Percentiles rank a stretch among this genome's conserved stretches.
phyloP scores from a whole-genome alignment of 2,329 filamentous ascomycete species.

The Coniochaeta prunicola region DNA sequence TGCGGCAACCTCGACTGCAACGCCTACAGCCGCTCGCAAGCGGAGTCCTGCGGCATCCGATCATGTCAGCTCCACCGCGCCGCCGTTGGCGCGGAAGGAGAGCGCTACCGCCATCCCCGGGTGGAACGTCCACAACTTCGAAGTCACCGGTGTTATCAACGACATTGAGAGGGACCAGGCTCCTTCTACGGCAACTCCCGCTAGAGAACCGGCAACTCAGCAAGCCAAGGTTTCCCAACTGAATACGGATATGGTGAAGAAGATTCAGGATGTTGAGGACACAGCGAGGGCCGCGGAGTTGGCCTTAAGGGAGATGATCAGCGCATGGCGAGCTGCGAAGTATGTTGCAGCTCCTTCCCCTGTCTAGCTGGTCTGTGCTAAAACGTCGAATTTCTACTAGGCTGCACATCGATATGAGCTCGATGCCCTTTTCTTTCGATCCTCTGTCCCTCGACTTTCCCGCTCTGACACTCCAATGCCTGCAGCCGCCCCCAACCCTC shows the following conservation, averaged over 20 bases:
- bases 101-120: constrained; percentile 26
- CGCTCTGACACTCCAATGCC: constrained; percentile 71
- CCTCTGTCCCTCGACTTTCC: constrained; percentile 81
- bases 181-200: not conserved
- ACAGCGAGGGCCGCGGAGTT: constrained; percentile 78
- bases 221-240: not conserved
- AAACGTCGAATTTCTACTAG: constrained; percentile 24
- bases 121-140: constrained; percentile 58
- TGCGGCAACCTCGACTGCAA: constrained; percentile 15
- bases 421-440: constrained; percentile 70
- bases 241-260: constrained; percentile 40
- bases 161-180: constrained; percentile 46
- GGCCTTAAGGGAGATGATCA: constrained; percentile 74
- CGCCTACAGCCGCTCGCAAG: constrained; percentile 30
- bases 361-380: constrained; percentile 7
- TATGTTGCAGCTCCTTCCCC: constrained; percentile 31
- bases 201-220: not conserved
- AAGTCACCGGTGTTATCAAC: constrained; percentile 71
- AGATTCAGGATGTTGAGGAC: constrained; percentile 64
- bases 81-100: constrained; percentile 33
- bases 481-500: constrained; percentile 73
- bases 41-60: constrained; percentile 33
- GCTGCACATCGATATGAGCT: constrained; percentile 46
- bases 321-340: constrained; percentile 78
- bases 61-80: constrained; percentile 22